phyloP scores from a whole-genome alignment of 2,329 filamentous ascomycete genomes.

The Cercospora nicotianae region DNA sequence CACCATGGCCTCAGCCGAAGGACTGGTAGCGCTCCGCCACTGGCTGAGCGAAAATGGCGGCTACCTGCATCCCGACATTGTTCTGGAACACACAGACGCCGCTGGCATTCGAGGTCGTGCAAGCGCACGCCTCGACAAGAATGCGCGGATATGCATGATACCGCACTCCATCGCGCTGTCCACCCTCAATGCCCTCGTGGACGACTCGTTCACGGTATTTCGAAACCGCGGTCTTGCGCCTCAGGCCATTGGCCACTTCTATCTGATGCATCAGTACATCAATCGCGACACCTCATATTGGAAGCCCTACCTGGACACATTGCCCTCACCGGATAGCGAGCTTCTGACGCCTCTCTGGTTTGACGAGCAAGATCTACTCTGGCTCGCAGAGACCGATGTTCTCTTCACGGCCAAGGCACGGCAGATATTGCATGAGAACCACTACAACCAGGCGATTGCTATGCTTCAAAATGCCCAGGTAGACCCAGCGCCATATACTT shows the following conservation, averaged over 20 bases:
- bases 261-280: slow-evolving; percentile 40
- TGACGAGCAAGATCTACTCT: slow-evolving; percentile 35
- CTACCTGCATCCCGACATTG: slow-evolving; percentile 33
- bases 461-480: slow-evolving; percentile 36
- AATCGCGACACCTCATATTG: slow-evolving; percentile 39
- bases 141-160: slow-evolving; percentile 30
- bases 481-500: slow-evolving; percentile 42
- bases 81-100: slow-evolving; percentile 27
- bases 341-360: slow-evolving; percentile 40
- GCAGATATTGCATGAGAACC: slow-evolving; percentile 39
- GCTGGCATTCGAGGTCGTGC: slow-evolving; percentile 36
- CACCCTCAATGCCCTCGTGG: slow-evolving; percentile 41
- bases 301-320: slow-evolving; percentile 40
- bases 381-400: slow-evolving; percentile 41
- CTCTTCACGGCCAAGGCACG: slow-evolving; percentile 36
- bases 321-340: slow-evolving; percentile 36
- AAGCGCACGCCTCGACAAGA: slow-evolving; percentile 21
- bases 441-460: slow-evolving; percentile 39
- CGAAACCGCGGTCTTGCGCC: slow-evolving; percentile 30
- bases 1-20: slow-evolving; percentile 14
- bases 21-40: slow-evolving; percentile 28
- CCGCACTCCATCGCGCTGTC: slow-evolving; percentile 40
- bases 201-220: slow-evolving; percentile 38
- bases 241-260: slow-evolving; percentile 41
- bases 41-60: slow-evolving; percentile 39